Evolutionary conservation across 2,329 filamentous ascomycete genomes (phyloP), one percentile per base, ranked within the genome.

Genomic region (Microdochium paspali): DNA sequence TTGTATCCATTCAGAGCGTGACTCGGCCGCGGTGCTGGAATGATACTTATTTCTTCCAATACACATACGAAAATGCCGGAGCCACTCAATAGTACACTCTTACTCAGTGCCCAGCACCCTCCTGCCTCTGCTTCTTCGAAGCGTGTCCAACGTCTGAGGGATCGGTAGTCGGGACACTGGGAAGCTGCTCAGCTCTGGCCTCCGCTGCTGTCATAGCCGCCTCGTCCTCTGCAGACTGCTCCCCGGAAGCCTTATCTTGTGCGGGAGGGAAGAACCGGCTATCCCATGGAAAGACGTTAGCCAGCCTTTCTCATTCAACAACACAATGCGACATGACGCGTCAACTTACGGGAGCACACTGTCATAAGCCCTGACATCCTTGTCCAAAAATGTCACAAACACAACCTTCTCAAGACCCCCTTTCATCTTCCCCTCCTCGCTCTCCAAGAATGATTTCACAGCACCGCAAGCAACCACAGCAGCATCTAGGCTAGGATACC

Each of bases 361-460:
- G 46, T 82, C 72, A 62, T 97, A 97, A 0, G 85, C 83, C 32
- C 69, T 65, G 50, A 85, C 79, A 57, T 97, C 90, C 66, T 90
- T 90, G 46, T 71, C 64, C 61, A 86, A 73, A 63, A 95, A 96
- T 15, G 83, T 87, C 59, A 90, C 90, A 67, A 97, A 95, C 18
- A 95, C 74, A 12, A 97, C 78, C 55, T 80, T 79, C 42, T 88
- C 79, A 25, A 96, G 63, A 10, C 42, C 42, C 56, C 72, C 76
- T n/a, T n/a, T n/a, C n/a, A n/a, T n/a, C 21, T 59, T 49, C 2
- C 70, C 71, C 12, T 69, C 57, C 4, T 69, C 56, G 4, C 66
- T 61, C 18, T 74, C 70, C n/a, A 84, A 57, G 51, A 80, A 84
- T 30, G 66, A 60, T 47, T 75, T 72, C 10, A 83, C 75, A 1